Evolutionary conservation across 306 rosid species (phyloP).

Genomic region (Vigna reflexopilosa): DNA sequence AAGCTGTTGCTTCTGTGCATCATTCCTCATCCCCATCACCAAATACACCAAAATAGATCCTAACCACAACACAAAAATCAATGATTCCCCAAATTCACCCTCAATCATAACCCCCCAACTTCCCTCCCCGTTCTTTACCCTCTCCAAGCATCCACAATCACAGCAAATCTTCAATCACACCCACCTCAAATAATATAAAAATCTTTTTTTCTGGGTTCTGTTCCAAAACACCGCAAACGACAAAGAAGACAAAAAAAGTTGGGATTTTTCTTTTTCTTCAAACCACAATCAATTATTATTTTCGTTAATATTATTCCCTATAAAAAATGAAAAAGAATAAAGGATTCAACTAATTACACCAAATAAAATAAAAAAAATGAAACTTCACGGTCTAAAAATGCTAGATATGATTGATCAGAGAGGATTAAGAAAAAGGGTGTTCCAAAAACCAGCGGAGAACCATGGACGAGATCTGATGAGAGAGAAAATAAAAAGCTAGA

Average conservation of each 20-base stretch:
- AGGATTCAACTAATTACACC: constrained; percentile 37
- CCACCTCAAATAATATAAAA: constrained; percentile 42
- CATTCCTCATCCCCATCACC: constrained; percentile 91
- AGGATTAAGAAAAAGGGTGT: constrained; percentile 2
- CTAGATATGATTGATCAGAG: constrained; percentile 32
- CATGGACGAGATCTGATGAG: constrained; percentile 57
- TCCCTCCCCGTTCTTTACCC: constrained; percentile 54
- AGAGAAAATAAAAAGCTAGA: constrained; percentile 41
- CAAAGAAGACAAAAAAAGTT: constrained; percentile 22
- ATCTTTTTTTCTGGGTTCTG: constrained; percentile 12
- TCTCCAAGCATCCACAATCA: constrained; percentile 35
- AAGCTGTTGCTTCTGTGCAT: constrained; percentile 73
- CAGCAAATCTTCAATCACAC: constrained; percentile 55
- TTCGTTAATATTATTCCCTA: too few species aligned
- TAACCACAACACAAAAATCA: constrained; percentile 56
- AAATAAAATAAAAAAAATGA: background rate
- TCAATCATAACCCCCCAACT: constrained; percentile 75
- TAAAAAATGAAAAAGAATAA: constrained; percentile 32
- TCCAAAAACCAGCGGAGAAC: constrained; percentile 52
- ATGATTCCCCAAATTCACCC: constrained; percentile 59
- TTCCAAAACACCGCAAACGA: constrained; percentile 27
- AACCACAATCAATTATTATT: constrained; percentile 6
- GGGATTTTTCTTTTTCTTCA: constrained; percentile 31
- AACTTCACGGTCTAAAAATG: constrained; percentile 24
- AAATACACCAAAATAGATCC: constrained; percentile 52